These are phyloP conservation scores for Mucor mucedo DNA, from an alignment of 371 early-diverging fungal species.

Conservation along the genomic window DNA sequence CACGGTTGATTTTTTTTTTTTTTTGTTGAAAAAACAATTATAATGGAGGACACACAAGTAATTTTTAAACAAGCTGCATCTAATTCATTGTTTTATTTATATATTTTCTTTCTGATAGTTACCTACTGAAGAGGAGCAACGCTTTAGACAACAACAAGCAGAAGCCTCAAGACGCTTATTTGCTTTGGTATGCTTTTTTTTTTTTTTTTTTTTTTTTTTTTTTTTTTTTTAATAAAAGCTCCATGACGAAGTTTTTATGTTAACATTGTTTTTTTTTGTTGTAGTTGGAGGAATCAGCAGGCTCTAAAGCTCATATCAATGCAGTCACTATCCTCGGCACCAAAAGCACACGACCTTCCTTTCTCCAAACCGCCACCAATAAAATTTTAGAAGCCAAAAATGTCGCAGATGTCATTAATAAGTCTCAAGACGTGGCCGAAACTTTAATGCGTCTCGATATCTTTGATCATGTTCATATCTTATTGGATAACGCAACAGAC, in stretches of 20 bases:
- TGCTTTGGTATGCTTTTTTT: constrained; percentile 33
- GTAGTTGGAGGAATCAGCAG: constrained; percentile 42
- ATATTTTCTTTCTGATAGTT: constrained; percentile 3
- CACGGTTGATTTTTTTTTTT: background rate
- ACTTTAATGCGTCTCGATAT: constrained; percentile 74
- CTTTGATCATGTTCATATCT: constrained; percentile 66
- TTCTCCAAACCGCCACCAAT: constrained; percentile 50
- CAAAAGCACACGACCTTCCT: constrained; percentile 50
- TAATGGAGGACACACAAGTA: constrained; percentile 14
- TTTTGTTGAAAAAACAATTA: background rate
- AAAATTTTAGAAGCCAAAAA: constrained; percentile 56
- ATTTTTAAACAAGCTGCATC: background rate
- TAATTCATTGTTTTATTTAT: background rate
- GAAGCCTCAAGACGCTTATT: constrained; percentile 42
- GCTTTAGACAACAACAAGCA: constrained; percentile 16
- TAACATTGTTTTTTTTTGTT: background rate
- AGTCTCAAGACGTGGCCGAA: constrained; percentile 65
- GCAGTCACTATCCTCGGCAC: constrained; percentile 56
- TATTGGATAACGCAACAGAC: constrained; percentile 67
- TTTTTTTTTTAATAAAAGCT: background rate
- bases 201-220: too few relatives aligned
- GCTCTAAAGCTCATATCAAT: constrained; percentile 54
- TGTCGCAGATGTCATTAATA: constrained; percentile 69
- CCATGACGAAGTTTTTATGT: too few relatives aligned
- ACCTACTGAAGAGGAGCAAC: constrained; percentile 19